Evolutionary conservation across 495 filamentous ascomycete species (phyloP), one percentile per base, ranked within the genome.

Genomic region (Penicillium alfredii): DNA sequence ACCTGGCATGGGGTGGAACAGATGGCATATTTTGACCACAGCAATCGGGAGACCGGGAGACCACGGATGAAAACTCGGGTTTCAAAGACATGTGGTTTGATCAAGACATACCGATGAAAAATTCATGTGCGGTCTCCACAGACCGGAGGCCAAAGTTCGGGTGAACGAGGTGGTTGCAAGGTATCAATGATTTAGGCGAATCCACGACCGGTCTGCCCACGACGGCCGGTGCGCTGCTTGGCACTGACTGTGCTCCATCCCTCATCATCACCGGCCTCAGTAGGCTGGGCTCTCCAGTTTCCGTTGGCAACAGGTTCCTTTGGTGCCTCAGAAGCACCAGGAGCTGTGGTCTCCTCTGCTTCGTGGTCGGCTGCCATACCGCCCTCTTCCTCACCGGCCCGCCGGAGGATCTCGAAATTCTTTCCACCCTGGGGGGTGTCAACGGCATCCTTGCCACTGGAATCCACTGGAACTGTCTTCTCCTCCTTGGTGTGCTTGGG

Each of bases 181-280:
- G 63, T 67, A 67, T 67, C 62, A 54, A 59, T 55, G 49, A 50
- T 66, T 53, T 60, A 74, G 57, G 66, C 68, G 45, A 72, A 67
- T 31, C 62, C 63, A 44, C 71, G 68, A 42, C 68, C 59, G 42
- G 55, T 46, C 51, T 61, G 61, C 35, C 69, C 69, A 38, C 71
- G 71, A 38, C 72, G 68, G 55, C 67, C 72, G 57, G 62, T 73
- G 51, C 68, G 68, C 45, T 60, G 60, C 56, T 68, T 74, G 16
- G 68, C 63, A 45, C 66, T 60, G 28, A 88, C 82, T 8, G 81
- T 86, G 56, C 82, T 88, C 82, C 84, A 86, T 42, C 82, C 82
- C 46, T 87, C 84, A 15, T 81, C 80, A 39, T 85, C 80, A 35
- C 42, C 50, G 20, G 64, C 52, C 50, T 69, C 67, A 8, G 60